Conservation (phyloP, 768 basidiomycete species). For the Clavaria fumosa region DNA sequence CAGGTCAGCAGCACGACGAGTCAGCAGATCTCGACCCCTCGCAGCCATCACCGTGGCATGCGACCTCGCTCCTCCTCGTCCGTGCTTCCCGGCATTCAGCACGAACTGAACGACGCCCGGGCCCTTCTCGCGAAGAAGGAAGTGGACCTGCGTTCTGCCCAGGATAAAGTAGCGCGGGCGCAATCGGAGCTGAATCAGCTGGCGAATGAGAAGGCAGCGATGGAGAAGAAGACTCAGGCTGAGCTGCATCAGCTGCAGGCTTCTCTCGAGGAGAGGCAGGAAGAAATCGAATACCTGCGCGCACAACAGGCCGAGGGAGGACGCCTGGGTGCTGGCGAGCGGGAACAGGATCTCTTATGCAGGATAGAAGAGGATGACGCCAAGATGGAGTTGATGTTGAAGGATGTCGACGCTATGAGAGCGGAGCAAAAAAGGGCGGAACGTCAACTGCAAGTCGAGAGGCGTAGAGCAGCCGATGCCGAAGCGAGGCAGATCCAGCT, state of each 20-base stretch:
- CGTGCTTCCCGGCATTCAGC: constrained; percentile 34
- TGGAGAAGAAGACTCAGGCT: constrained; percentile 30
- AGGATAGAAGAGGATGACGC: constrained; percentile 63
- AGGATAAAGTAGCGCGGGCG: constrained; percentile 32
- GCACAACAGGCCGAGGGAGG: constrained; percentile 26
- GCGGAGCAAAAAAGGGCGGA: constrained; percentile 27
- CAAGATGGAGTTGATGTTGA: constrained; percentile 38
- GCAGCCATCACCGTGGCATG: constrained; percentile 20
- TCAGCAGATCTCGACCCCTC: constrained; percentile 15
- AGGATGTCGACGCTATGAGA: constrained; percentile 23
- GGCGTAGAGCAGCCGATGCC: constrained; percentile 21
- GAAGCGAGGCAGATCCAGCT: constrained; percentile 32
- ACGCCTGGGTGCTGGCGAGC: constrained; percentile 11
- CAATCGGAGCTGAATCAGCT: constrained; percentile 34
- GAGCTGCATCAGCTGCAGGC: constrained; percentile 30
- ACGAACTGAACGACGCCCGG: constrained; percentile 35
- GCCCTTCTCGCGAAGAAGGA: constrained; percentile 30
- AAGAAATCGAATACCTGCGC: constrained; percentile 36
- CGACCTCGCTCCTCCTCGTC: constrained; percentile 48
- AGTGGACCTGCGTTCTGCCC: constrained; percentile 24
- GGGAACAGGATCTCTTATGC: constrained; percentile 47
- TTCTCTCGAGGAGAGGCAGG: constrained; percentile 38
- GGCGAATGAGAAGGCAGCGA: constrained; percentile 44
- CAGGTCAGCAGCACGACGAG: constrained; percentile 20
- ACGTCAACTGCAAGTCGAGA: constrained; percentile 27